Conservation (phyloP, 495 filamentous ascomycete genomes). For the Podospora anserina region DNA sequence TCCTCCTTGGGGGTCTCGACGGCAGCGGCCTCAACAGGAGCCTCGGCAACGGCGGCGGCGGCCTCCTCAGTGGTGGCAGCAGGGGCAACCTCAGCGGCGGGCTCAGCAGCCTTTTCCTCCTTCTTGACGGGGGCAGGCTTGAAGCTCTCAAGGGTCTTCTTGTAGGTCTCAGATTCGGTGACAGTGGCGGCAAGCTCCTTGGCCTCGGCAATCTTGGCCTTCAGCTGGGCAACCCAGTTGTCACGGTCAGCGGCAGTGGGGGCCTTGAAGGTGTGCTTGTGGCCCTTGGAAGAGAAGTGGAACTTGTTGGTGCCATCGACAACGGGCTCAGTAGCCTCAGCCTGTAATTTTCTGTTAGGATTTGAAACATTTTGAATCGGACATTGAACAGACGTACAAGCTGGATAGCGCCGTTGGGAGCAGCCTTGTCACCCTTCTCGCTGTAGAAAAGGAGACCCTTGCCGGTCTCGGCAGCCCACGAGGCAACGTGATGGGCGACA, state of each 20-base stretch:
- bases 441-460: constrained; percentile 92
- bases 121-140: constrained; percentile 54
- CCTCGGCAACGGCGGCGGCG: constrained; percentile 41
- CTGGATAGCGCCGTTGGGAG: constrained; percentile 78
- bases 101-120: constrained; percentile 40
- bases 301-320: constrained; percentile 76
- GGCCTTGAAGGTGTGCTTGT: constrained; percentile 90
- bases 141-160: constrained; percentile 70
- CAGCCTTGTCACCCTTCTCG: constrained; percentile 77
- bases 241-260: constrained; percentile 71
- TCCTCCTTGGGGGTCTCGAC: constrained; percentile 43
- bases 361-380: background rate
- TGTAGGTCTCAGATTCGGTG: constrained; percentile 70
- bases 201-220: constrained; percentile 72
- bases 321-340: constrained; percentile 76
- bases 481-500: constrained; percentile 70
- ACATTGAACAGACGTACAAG: constrained; percentile 54
- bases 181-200: constrained; percentile 68
- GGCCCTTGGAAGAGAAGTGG: constrained; percentile 73
- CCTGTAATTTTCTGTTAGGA: constrained; percentile 46
- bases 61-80: constrained; percentile 50
- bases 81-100: constrained; percentile 37
- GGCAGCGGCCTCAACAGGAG: constrained; percentile 20
- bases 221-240: constrained; percentile 78
- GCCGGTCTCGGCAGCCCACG: constrained; percentile 89